Percentiles rank a stretch among this genome's conserved stretches.
Evolutionary conservation across 345 rosid genomes (phyloP).

Genomic region (Hibiscus tridactylites): DNA sequence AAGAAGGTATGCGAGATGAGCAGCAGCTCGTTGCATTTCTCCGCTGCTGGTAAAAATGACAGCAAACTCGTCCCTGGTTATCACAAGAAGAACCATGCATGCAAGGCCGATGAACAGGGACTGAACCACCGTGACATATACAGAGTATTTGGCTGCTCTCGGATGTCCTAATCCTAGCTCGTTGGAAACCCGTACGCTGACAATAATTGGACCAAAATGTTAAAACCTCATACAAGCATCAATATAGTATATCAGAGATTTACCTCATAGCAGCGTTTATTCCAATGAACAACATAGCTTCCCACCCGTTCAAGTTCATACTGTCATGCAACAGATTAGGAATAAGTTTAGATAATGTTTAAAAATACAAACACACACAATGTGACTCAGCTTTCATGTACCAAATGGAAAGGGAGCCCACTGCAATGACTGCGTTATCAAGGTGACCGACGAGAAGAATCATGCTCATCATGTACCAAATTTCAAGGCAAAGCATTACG

Average conservation of each 20-base stretch:
- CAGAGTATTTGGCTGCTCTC: slow-evolving; percentile 66
- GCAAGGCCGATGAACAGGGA: slow-evolving; percentile 57
- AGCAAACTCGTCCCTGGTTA: slow-evolving; percentile 48
- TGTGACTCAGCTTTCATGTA: neutral
- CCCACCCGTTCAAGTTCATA: slow-evolving; percentile 69
- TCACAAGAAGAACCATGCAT: slow-evolving; percentile 45
- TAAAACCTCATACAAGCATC: no score
- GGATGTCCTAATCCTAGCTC: slow-evolving; percentile 71
- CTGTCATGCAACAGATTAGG: slow-evolving; percentile 23
- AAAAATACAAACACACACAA: no score
- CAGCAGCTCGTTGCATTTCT: slow-evolving; percentile 37
- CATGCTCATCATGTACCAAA: slow-evolving; percentile 85
- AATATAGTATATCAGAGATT: neutral
- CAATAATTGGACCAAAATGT: neutral
- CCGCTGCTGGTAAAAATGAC: slow-evolving; percentile 54
- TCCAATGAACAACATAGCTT: slow-evolving; percentile 77
- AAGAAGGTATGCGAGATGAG: slow-evolving; percentile 58
- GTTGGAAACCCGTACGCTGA: slow-evolving; percentile 72
- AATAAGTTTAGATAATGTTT: neutral
- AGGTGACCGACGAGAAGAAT: slow-evolving; percentile 61
- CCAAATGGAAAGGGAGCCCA: slow-evolving; percentile 81
- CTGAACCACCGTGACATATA: slow-evolving; percentile 40
- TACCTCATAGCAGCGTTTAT: slow-evolving; percentile 70
- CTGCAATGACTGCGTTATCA: slow-evolving; percentile 53
- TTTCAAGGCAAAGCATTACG: slow-evolving; percentile 75